Percentiles rank a stretch among this genome's conserved stretches.
These are phyloP conservation scores for Rhodomyrtus psidioides DNA, from an alignment of 441 rosid genomes.

Conservation along the genomic window DNA sequence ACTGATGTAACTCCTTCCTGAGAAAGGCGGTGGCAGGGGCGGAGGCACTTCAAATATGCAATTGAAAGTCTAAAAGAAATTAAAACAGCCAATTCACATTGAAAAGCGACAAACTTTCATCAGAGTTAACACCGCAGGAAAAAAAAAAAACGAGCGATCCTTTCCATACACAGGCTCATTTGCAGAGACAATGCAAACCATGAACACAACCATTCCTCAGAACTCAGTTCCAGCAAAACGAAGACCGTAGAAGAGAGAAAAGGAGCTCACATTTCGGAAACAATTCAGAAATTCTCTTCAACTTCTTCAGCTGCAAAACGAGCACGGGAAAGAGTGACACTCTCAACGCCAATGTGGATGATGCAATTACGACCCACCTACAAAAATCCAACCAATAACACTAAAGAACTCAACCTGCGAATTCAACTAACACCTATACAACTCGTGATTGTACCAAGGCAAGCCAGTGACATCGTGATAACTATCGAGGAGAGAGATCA, in stretches of 20 bases:
- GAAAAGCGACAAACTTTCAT: neutral
- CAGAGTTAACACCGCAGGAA: neutral
- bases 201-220: neutral
- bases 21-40: conserved; percentile 70
- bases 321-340: conserved; percentile 48
- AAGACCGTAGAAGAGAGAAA: neutral
- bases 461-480: conserved; percentile 70
- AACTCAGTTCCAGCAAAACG: neutral
- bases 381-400: neutral
- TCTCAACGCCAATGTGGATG: conserved; percentile 73
- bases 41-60: conserved; percentile 68
- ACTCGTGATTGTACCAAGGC: conserved; percentile 49
- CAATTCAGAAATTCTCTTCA: conserved; percentile 40
- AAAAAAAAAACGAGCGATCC: neutral
- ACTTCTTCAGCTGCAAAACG: conserved; percentile 55
- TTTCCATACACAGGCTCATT: neutral
- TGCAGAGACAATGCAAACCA: neutral
- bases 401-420: neutral
- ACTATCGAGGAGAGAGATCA: conserved; percentile 60
- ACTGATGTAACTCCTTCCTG: conserved; percentile 59
- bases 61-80: conserved; percentile 3
- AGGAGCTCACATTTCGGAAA: conserved; percentile 58
- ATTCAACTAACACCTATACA: neutral
- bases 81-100: conserved; percentile 7
- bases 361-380: conserved; percentile 86